Conservation (phyloP, 2,329 filamentous ascomycete genomes). For the Furcasterigmium furcatum region DNA sequence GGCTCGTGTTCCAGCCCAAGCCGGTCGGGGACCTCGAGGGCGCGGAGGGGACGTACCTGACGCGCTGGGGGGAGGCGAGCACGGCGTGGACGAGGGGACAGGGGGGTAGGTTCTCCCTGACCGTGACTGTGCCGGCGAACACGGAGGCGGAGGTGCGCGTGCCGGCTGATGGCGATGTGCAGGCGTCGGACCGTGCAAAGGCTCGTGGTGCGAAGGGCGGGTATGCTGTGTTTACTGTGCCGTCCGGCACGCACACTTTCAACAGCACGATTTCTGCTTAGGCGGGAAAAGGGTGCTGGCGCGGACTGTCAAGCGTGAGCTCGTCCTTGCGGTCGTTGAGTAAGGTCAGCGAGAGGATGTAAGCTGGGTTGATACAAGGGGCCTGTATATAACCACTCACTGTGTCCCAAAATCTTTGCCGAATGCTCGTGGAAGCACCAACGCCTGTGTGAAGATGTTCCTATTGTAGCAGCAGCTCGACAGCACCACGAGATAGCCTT, state of each 20-base stretch:
- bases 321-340: too few species aligned
- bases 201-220: neutral
- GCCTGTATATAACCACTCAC: too few species aligned
- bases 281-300: too few species aligned
- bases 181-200: neutral
- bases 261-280: too few species aligned
- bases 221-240: neutral
- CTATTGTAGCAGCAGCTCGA: too few species aligned
- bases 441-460: too few species aligned
- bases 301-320: too few species aligned
- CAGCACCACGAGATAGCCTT: too few species aligned
- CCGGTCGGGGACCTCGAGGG: slow-evolving; percentile 1
- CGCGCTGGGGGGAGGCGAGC: neutral
- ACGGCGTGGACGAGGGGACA: neutral
- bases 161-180: neutral
- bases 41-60: neutral
- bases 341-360: too few species aligned
- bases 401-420: too few species aligned
- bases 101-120: neutral
- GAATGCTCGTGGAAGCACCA: too few species aligned
- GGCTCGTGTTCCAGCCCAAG: slow-evolving; percentile 3
- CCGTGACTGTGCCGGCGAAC: slow-evolving; percentile 2
- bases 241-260: neutral
- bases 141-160: slow-evolving; percentile 2
- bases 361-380: too few species aligned